phyloP scores from a whole-genome alignment of 768 basidiomycete species.

The Porphyrellus cyaneotinctus region DNA sequence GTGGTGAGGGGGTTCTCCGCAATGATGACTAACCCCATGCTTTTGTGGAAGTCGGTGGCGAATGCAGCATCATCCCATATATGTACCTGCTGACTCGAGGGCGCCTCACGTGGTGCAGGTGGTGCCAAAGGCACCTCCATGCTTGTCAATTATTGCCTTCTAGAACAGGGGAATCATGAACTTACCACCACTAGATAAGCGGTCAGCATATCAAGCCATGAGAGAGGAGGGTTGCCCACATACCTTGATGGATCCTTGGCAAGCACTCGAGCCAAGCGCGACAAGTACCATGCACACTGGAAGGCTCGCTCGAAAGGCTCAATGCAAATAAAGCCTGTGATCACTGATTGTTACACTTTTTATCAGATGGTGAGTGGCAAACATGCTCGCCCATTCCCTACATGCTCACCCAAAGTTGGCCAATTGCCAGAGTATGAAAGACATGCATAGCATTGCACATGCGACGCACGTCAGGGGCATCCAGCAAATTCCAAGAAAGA shows the following conservation, averaged over 20 bases:
- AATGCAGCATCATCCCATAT: conserved; percentile 31
- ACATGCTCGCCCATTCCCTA: background rate
- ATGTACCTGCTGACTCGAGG: conserved; percentile 22
- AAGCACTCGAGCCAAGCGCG: conserved; percentile 7
- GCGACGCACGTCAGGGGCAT: conserved; percentile 1
- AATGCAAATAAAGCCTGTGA: conserved; percentile 9
- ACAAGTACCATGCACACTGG: conserved; percentile 2
- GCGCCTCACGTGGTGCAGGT: conserved; percentile 6
- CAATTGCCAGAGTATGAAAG: conserved; percentile 5
- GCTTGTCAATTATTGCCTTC: background rate
- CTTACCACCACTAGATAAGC: conserved; percentile 7
- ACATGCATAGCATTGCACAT: conserved; percentile 2
- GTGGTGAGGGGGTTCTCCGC: conserved; percentile 27
- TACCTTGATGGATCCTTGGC: conserved; percentile 11
- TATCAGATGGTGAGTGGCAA: background rate
- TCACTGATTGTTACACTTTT: conserved; percentile 12
- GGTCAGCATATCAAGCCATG: background rate
- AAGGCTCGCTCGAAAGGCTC: conserved; percentile 2
- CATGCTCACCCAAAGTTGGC: conserved; percentile 9
- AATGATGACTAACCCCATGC: conserved; percentile 30
- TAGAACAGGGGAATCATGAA: background rate
- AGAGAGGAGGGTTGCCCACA: conserved; percentile 9
- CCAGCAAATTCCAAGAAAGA: conserved; percentile 5
- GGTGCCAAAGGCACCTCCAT: conserved; percentile 10
- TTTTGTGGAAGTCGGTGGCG: conserved; percentile 29